Conservation (phyloP, 129 eudicot genomes). For the Escallonia rubra region DNA sequence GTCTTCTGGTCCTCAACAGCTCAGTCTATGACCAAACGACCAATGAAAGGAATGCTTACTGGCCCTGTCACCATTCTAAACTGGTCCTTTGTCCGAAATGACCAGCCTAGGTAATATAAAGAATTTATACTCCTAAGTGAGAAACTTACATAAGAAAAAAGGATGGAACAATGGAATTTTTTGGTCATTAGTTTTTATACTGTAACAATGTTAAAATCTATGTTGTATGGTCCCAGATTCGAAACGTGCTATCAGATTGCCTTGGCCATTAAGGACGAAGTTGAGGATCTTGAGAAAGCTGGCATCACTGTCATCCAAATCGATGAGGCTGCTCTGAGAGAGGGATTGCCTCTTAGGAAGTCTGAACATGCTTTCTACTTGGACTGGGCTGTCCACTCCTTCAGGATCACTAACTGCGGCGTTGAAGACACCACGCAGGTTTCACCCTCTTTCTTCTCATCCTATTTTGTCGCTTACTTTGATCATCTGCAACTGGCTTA, state of each 20-base stretch:
- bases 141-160: not conserved
- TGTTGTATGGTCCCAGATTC: slow-evolving; percentile 25
- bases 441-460: not conserved
- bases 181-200: not conserved
- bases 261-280: slow-evolving; percentile 93
- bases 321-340: slow-evolving; percentile 91
- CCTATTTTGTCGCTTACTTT: not conserved
- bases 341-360: slow-evolving; percentile 76
- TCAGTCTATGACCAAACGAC: slow-evolving; percentile 85
- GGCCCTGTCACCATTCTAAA: slow-evolving; percentile 91
- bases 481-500: not conserved
- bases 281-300: slow-evolving; percentile 93
- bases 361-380: slow-evolving; percentile 68
- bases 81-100: slow-evolving; percentile 82
- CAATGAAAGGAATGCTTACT: slow-evolving; percentile 99
- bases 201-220: not conserved
- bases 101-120: slow-evolving; percentile 67
- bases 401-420: slow-evolving; percentile 70
- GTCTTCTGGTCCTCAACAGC: slow-evolving; percentile 78
- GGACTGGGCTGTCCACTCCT: slow-evolving; percentile 86
- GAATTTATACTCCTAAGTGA: not conserved
- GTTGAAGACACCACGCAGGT: slow-evolving; percentile 74
- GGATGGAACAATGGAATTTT: not conserved
- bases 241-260: slow-evolving; percentile 98
- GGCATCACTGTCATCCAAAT: slow-evolving; percentile 72